Evolutionary conservation across 805 yeast species (phyloP), one percentile per base, ranked within the genome.

Genomic region (Lipomyces yamanashiensis): DNA sequence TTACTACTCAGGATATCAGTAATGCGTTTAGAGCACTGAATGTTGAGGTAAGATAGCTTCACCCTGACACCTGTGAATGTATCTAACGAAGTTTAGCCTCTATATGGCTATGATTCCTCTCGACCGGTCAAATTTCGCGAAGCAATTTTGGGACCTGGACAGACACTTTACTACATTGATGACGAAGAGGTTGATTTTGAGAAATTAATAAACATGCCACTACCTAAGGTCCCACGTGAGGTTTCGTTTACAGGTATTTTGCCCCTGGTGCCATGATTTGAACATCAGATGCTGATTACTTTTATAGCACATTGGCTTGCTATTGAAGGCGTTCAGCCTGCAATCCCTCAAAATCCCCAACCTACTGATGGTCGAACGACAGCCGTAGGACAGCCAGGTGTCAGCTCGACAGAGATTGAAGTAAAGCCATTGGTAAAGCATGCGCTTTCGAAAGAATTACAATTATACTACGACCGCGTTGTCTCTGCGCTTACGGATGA

Each of bases 271-370:
- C n/a, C 15, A 19, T 12, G n/a, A 17, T 39, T 28, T n/a, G 23
- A 10, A 19, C 6, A 41, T 7, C 4, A 13, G 23, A 12, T 55
- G 19, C 36, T 33, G 28, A 7, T 12, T 40, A 13, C 7, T 10
- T 40, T 5, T 51, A 34, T 44, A 60, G 71, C 71, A 2, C 81
- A 78, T 67, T 93, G 99, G 98, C 81, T 96, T 39, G 98, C 99
- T 0, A 90, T 95, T 59, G 99, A 95, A 76, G 99, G 99, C 62
- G 96, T 95, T 8, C 99, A 95, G 74, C 99, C 99, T 0, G 87
- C 95, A 39, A 93, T 95, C 60, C 96, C 98, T 1, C 99, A 96
- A 77, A 95, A 95, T 77, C 99, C 99, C 28, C 74, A 79, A 19
- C 61, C 62, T 2, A 15, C 64, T 6, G 71, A 69, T 6, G 62